Base-by-base conservation (phyloP, 169 alveolate genomes). In the Theileria luwenshuni region DNA sequence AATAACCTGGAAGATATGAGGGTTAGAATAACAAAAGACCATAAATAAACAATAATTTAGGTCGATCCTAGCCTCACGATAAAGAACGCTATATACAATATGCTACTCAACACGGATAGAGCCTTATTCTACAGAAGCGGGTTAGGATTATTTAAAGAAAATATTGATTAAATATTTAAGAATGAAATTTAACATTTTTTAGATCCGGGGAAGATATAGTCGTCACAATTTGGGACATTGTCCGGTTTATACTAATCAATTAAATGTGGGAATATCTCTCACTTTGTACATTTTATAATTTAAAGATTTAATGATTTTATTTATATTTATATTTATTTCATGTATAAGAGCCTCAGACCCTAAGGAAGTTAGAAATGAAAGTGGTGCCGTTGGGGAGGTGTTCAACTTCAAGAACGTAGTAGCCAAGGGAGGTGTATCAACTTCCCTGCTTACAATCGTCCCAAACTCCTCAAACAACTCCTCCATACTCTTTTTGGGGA, bases 391-490 rank as follows among this genome's bases (percentile, higher is more conserved):
- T 8, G 30, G 28, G 17, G 67, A 35, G 23, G 71, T 62, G 2
- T 33, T 54, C 19, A 74, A 60, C 47, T 1, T 32, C 32, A 69
- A 61, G 60, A 23, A 35, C 70, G 76, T 71, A 25, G 12, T 79
- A 0, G 81, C 51, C 15, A 74, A 75, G 42, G 86, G 86, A 48
- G 86, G 86, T 58, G 86, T 79, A 49, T 43, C 83, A n/a, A 72
- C 73, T 10, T 75, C 86, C 7, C 38, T 65, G n/a, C 58, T 79
- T 6, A 79, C 86, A 48, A 54, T 79, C 2, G 83, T 74, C n/a
- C 76, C 75, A 3, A 74, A 79, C 51, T 49, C 64, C 17, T 33
- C 51, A 8, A 74, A 54, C 28, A 30, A 69, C 1, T 72, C 86
- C 23, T 1, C 56, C 28, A 71, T 79, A 30, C 70, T 43, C 47